Evolutionary conservation across 192 early-diverging fungal genomes (phyloP), one percentile per base, ranked within the genome.

Genomic region (Polychytrium aggregatum): DNA sequence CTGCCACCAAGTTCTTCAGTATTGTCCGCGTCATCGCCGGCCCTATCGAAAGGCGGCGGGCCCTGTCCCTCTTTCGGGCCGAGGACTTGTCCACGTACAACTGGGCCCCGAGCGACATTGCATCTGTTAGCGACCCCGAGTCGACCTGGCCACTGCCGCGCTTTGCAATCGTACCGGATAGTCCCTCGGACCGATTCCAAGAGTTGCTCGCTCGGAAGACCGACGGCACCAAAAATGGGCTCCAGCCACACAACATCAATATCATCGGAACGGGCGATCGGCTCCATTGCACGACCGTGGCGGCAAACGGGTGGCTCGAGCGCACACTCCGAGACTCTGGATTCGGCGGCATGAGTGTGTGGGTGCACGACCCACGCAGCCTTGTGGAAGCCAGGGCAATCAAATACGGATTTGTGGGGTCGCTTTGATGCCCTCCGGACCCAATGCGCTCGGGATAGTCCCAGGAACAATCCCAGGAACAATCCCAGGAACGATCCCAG

Each of bases 191-290:
- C 13, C 53, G 61, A 24, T 69, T 69, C 40, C 16, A 30, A 2
- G 3, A 33, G 9, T 17, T 63, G 14, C 11, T 50, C 22, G 14
- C 24, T 13, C 41, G 13, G 24, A 36, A 36, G 5, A n/a, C n/a
- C n/a, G n/a, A n/a, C n/a, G n/a, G n/a, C n/a, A n/a, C n/a, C n/a
- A n/a, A n/a, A n/a, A n/a, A n/a, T n/a, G n/a, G n/a, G n/a, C 24
- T 14, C 10, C 24, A 24, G 43, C 29, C 53, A 7, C 38, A 51
- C 20, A 50, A 70, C 40, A 22, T 67, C 2, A 37, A 46, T 1
- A 53, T 70, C 3, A 70, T 64, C 48, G 67, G 64, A 20, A 74
- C 67, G 9, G 67, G 55, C 8, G 58, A 74, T 44, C 21, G 20
- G 17, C 29, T 46, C 37, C 16, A 49, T 0, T 26, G 34, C 16